Conservation (phyloP, 805 yeast genomes). For the Schwanniomyces occidentalis region DNA sequence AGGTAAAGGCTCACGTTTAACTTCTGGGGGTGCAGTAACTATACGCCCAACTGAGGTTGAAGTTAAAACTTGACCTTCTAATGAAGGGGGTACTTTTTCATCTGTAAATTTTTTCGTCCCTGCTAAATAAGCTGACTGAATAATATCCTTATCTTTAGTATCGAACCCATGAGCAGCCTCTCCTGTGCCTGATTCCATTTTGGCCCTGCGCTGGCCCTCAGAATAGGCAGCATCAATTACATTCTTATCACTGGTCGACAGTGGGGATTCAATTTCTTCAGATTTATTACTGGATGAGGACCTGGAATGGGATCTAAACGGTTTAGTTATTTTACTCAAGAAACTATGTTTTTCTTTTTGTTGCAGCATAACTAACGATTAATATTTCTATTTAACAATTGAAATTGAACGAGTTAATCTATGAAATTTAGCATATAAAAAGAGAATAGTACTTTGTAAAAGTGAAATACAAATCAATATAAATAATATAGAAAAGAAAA, state of each 20-base stretch:
- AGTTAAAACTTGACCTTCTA: background rate
- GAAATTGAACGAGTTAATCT: no score
- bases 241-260: constrained; percentile 2
- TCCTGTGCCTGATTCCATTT: no score
- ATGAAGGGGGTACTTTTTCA: no score
- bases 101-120: no score
- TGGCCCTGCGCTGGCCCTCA: constrained; percentile 20
- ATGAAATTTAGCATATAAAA: no score
- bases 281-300: constrained; percentile 11
- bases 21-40: constrained; percentile 29
- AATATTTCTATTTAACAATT: no score
- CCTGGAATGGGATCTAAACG: constrained; percentile 16
- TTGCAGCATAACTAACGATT: constrained; percentile 16
- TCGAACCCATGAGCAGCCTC: no score
- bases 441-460: no score
- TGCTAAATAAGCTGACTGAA: no score
- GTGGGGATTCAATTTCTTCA: constrained; percentile 5
- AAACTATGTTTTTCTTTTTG: constrained; percentile 19
- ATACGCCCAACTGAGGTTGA: constrained; percentile 25
- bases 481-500: no score
- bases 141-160: no score
- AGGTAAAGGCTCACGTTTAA: constrained; percentile 28
- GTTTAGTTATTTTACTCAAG: constrained; percentile 21
- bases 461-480: no score
- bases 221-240: constrained; percentile 18